Conservation (phyloP, 2,329 filamentous ascomycete genomes). For the Botryotinia calthae region DNA sequence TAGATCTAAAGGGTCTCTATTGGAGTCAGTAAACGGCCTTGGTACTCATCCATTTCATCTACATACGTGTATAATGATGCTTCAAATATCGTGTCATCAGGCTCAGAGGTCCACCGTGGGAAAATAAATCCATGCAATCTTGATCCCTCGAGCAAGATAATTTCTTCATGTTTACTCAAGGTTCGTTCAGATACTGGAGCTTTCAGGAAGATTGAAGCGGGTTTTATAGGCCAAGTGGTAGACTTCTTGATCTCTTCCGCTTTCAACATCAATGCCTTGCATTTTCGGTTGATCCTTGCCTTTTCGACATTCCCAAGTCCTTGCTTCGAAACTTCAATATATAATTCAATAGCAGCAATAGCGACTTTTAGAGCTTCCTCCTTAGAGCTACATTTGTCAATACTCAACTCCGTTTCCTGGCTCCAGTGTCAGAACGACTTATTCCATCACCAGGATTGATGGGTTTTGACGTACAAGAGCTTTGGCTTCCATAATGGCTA, state of each 20-base stretch:
- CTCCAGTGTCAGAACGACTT: constrained; percentile 23
- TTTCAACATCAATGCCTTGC: constrained; percentile 63
- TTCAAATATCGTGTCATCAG: constrained; percentile 60
- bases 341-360: constrained; percentile 74
- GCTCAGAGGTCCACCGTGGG: constrained; percentile 74
- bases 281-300: constrained; percentile 63
- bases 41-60: background rate
- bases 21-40: constrained; percentile 28
- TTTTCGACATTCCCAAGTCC: constrained; percentile 62
- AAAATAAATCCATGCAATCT: constrained; percentile 80
- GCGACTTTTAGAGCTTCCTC: constrained; percentile 70
- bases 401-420: constrained; percentile 53
- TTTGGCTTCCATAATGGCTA: constrained; percentile 46
- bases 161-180: constrained; percentile 68
- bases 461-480: constrained; percentile 41
- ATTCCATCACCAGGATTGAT: constrained; percentile 13
- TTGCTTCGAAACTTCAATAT: constrained; percentile 71
- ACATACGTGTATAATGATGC: constrained; percentile 57
- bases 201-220: constrained; percentile 33
- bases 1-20: constrained; percentile 67
- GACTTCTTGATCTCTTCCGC: constrained; percentile 72
- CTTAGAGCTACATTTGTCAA: constrained; percentile 51
- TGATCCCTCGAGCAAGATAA: constrained; percentile 73
- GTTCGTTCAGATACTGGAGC: constrained; percentile 52
- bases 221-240: constrained; percentile 29